phyloP scores from a whole-genome alignment of 805 yeast species.

The Blastobotrys mokoenaii region DNA sequence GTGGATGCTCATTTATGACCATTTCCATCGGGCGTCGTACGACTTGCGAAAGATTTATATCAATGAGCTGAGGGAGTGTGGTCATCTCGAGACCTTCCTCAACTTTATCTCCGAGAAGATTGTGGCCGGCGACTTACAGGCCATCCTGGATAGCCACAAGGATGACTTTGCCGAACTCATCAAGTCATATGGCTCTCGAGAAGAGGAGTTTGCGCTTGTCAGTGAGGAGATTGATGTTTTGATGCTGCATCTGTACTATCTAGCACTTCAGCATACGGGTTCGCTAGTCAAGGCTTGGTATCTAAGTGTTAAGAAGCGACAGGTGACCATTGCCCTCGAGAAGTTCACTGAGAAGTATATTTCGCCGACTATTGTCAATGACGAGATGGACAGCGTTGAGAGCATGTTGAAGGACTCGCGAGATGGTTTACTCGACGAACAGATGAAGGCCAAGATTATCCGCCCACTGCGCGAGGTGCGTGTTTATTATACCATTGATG shows the following conservation, averaged over 20 bases:
- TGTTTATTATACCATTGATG: constrained; percentile 72
- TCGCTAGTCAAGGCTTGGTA: constrained; percentile 50
- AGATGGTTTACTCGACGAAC: constrained; percentile 23
- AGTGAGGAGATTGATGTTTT: constrained; percentile 33
- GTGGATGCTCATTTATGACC: constrained; percentile 56
- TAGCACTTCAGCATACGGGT: constrained; percentile 43
- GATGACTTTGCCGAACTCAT: constrained; percentile 15
- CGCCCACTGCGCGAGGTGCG: constrained; percentile 57
- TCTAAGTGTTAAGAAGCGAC: constrained; percentile 57
- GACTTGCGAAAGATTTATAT: constrained; percentile 55
- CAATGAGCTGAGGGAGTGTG: constrained; percentile 43
- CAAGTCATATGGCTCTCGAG: constrained; percentile 9
- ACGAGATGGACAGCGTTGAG: constrained; percentile 47
- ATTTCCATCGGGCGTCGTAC: constrained; percentile 58
- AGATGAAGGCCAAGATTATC: constrained; percentile 51
- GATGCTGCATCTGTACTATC: constrained; percentile 43
- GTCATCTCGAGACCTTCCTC: constrained; percentile 42
- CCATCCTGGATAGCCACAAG: neutral
- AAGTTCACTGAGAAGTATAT: constrained; percentile 51
- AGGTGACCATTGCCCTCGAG: constrained; percentile 51
- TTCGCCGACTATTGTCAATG: constrained; percentile 54
- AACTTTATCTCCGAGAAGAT: constrained; percentile 39
- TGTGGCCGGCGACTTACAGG: constrained; percentile 1
- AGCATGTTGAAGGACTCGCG: constrained; percentile 27
- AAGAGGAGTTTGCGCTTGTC: constrained; percentile 14